These are phyloP conservation scores for Leucosporidium creatinivorum DNA, from an alignment of 768 basidiomycete genomes.

Conservation along the genomic window DNA sequence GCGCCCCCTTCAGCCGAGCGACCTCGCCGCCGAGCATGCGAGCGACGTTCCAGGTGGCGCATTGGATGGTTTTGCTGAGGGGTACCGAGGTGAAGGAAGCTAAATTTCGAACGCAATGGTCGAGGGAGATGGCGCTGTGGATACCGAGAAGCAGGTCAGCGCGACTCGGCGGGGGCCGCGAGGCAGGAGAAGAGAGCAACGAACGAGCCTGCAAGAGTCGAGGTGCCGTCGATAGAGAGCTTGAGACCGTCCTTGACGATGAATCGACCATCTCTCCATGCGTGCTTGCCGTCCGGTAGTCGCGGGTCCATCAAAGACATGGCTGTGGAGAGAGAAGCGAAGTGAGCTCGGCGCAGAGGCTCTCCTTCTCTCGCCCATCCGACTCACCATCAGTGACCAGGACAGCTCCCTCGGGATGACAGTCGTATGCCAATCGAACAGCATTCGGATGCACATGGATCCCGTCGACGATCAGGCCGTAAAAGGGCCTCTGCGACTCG, in stretches of 20 bases:
- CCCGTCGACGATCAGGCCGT: constrained; percentile 83
- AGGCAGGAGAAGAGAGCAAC: constrained; percentile 19
- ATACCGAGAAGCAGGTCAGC: not conserved
- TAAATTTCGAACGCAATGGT: constrained; percentile 80
- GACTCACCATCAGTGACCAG: constrained; percentile 76
- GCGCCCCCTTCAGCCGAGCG: constrained; percentile 61
- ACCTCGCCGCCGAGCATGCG: constrained; percentile 72
- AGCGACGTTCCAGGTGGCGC: constrained; percentile 78
- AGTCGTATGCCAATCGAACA: constrained; percentile 76
- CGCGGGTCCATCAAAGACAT: constrained; percentile 81
- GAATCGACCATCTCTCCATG: constrained; percentile 76
- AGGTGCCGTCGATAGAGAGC: constrained; percentile 74
- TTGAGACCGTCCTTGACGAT: constrained; percentile 74
- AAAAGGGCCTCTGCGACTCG: constrained; percentile 64
- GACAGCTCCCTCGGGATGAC: constrained; percentile 75
- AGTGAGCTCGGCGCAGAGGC: too few species aligned
- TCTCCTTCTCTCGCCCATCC: too few species aligned
- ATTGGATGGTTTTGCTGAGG: constrained; percentile 72
- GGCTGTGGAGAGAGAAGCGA: constrained; percentile 47
- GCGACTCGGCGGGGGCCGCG: too few species aligned
- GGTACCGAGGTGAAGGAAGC: constrained; percentile 74
- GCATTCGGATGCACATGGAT: constrained; percentile 87
- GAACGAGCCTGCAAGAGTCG: constrained; percentile 81
- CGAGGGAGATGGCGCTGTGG: constrained; percentile 44
- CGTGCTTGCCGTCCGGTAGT: constrained; percentile 71